Percentiles rank a stretch among this genome's conserved stretches.
Conservation (phyloP, 2,329 filamentous ascomycete genomes). For the Ustilaginoidea virens region DNA sequence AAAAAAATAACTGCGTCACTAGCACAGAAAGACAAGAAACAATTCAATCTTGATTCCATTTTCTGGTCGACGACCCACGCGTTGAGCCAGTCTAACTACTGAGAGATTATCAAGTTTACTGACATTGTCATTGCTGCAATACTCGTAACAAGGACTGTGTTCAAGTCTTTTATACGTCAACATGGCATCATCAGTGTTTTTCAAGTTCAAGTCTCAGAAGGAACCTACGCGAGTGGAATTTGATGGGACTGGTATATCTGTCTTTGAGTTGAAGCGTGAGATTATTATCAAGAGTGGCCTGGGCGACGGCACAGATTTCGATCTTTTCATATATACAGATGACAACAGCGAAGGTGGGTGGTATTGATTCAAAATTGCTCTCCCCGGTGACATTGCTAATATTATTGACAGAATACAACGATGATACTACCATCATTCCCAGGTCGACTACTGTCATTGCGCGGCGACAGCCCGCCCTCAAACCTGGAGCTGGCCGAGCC, state of each 20-base stretch:
- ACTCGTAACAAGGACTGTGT: slow-evolving; percentile 12
- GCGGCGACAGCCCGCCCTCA: slow-evolving; percentile 66
- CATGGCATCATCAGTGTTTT: slow-evolving; percentile 97
- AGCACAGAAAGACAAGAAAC: slow-evolving; percentile 5
- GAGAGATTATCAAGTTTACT: slow-evolving; percentile 6
- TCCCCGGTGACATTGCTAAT: slow-evolving; percentile 12
- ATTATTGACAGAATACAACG: slow-evolving; percentile 62
- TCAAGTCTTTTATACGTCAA: slow-evolving; percentile 17
- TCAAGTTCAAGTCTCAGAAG: slow-evolving; percentile 99
- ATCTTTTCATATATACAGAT: slow-evolving; percentile 85
- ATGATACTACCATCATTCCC: slow-evolving; percentile 94
- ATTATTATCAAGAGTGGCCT: slow-evolving; percentile 91
- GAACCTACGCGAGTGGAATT: slow-evolving; percentile 90
- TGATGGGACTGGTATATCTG: slow-evolving; percentile 92
- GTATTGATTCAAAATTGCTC: neutral
- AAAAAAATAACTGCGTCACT: slow-evolving; percentile 4
- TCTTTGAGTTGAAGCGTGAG: slow-evolving; percentile 97
- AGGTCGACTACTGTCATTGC: slow-evolving; percentile 90
- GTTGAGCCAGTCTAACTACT: neutral
- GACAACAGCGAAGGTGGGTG: slow-evolving; percentile 75
- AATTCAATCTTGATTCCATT: slow-evolving; percentile 5
- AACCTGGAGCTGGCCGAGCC: slow-evolving; percentile 76
- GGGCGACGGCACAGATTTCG: slow-evolving; percentile 91
- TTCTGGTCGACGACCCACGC: slow-evolving; percentile 1
- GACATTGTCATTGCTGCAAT: slow-evolving; percentile 7